Percentiles rank a stretch among this genome's conserved stretches.
Conservation (phyloP, 805 yeast species). For the Isabelozyma pseudorhagii region DNA sequence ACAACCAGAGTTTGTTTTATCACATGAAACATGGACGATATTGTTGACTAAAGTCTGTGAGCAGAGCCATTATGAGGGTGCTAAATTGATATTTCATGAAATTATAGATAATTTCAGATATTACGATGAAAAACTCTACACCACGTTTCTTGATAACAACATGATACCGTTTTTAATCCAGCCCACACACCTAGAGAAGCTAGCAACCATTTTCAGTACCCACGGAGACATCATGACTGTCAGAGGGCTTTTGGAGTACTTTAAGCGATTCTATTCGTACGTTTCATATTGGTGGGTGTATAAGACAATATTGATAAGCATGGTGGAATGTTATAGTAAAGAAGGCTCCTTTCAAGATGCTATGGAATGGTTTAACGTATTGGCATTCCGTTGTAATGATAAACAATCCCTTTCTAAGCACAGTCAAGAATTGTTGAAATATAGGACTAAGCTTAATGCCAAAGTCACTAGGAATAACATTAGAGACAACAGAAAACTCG, state of each 20-base stretch:
- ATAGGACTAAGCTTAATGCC: neutral
- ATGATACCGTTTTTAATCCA: slow-evolving; percentile 31
- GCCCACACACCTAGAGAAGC: slow-evolving; percentile 19
- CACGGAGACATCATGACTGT: slow-evolving; percentile 22
- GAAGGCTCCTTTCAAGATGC: slow-evolving; percentile 19
- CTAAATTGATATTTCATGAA: slow-evolving; percentile 33
- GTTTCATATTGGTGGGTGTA: slow-evolving; percentile 24
- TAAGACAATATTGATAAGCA: slow-evolving; percentile 21
- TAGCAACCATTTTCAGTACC: slow-evolving; percentile 27
- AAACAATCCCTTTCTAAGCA: neutral
- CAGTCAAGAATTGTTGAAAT: neutral
- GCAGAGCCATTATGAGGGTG: slow-evolving; percentile 23
- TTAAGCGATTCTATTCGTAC: slow-evolving; percentile 36
- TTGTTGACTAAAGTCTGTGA: slow-evolving; percentile 22
- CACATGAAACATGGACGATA: slow-evolving; percentile 34
- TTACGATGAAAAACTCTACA: slow-evolving; percentile 8
- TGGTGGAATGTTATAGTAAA: slow-evolving; percentile 29
- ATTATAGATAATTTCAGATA: slow-evolving; percentile 24
- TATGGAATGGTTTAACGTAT: slow-evolving; percentile 9
- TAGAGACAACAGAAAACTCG: neutral
- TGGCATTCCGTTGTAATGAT: neutral
- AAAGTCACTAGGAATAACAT: neutral
- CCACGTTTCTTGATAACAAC: slow-evolving; percentile 9
- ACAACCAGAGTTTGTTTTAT: slow-evolving; percentile 12
- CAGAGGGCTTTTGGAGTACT: slow-evolving; percentile 29